Base-by-base conservation (phyloP, 2,329 filamentous ascomycete species). In the Beauveria scarabaeidicola region DNA sequence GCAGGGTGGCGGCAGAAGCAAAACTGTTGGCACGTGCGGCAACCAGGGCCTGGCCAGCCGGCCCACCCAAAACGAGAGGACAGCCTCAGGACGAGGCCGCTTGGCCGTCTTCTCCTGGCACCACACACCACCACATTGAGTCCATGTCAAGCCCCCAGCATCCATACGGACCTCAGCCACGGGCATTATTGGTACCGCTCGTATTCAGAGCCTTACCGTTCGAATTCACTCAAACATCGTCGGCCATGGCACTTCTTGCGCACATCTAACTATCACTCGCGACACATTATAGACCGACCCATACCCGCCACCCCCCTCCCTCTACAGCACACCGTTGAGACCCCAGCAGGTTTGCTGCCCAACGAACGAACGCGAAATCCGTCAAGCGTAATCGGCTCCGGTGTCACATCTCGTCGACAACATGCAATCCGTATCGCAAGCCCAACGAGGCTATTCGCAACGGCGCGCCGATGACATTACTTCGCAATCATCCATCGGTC, bases 1-100 rank as follows among this genome's bases (percentile, higher is more conserved):
- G 19, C 21, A 60, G 58, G 58, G 58, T 60, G 55, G 50, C 29
- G 10, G 17, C n/a, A 50, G 25, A 60, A 54, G 52, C 52, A 60
- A 60, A 55, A 23, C 58, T 23, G 32, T 19, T 44, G 44, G 58
- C 58, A 55, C 52, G 58, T 60, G 58, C 38, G 46, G 52, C 23
- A 51, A 27, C 25, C 46, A 55, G 32, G 32, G 11, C 43, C 23
- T 32, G 44, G 27, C 9, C 23, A n/a, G 48, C 48, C 11, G 32
- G n/a, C 58, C 58, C 58, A 60, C 58, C 27, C 25, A 41, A 43
- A 40, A 25, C 27, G 7, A 52, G 25, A 44, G 56, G 13, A 48
- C 47, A 32, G 47, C 32, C n/a, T 41, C 15, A 41, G 43, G 43
- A 38, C 36, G n/a, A 32, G 38, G 46, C 55, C 55, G 25, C 32